Evolutionary conservation across 2,329 filamentous ascomycete species (phyloP), one percentile per base, ranked within the genome.

Genomic region (Cadophora sp.): DNA sequence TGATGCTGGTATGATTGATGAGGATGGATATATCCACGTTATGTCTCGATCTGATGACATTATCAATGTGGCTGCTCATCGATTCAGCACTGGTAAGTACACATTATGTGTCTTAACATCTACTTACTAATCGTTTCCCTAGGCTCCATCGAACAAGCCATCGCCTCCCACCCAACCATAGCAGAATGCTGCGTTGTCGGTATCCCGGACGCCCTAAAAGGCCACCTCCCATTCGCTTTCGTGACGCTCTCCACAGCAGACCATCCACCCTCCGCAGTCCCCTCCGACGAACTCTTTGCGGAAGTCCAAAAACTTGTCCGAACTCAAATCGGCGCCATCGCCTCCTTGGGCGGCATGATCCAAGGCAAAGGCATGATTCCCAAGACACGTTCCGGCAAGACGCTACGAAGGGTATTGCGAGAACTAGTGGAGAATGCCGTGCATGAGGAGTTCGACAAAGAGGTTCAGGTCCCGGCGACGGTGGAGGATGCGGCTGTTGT

Each of bases 1-100:
- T 1, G 94, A 98, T 77, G 91, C 93, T 0, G 94, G 95, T 0
- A 89, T 94, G 83, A 88, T 97, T 66, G 94, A 97, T 76, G 78
- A 85, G 16, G 89, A 95, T 48, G 87, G 87, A 4, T 89, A 89
- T 73, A 83, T 89, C 48, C 84, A 86, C 71, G 86, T 90, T 72
- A 89, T 89, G 87, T 85, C 85, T 48, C 80, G 87, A 48, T 78
- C 79, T 39, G 94, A 97, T 80, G 94, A 97, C 78, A 91, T 97
- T 67, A 94, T 97, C 76, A 97, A 97, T 76, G 94, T 97, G n/a
- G 94, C 94, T 48, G 94, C 94, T 5, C 94, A 97, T 81, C 87
- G 94, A 16, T 89, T 97, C 68, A 95, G 91, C 70, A 97, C 94
- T 13, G 93, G 91, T 91, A 82, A 73, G 84, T 78, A 27, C 63